A percentile compares a stretch with the other conserved stretches of the same genome.
phyloP scores from a whole-genome alignment of 148 eudicot species.

The Limonium bicolor region DNA sequence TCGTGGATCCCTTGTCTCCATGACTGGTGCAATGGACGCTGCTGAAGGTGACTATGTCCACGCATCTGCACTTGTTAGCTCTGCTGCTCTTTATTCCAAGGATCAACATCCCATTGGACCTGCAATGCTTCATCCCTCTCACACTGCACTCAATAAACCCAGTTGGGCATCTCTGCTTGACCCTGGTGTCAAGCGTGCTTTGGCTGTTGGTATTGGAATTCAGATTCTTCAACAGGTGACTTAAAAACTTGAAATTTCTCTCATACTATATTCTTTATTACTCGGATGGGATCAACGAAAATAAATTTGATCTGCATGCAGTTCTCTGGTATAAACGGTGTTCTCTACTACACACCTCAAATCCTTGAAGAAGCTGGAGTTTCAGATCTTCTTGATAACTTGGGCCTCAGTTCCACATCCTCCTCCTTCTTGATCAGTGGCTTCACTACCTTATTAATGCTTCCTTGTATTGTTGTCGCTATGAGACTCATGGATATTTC shows the following conservation, averaged over 20 bases:
- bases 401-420: slow-evolving; percentile 49
- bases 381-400: slow-evolving; percentile 38
- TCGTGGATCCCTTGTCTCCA: slow-evolving; percentile 45
- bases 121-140: slow-evolving; percentile 52
- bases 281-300: neutral
- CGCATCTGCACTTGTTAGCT: slow-evolving; percentile 48
- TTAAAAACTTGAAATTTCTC: neutral
- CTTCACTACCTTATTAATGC: slow-evolving; percentile 58
- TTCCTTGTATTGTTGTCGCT: slow-evolving; percentile 58
- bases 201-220: slow-evolving; percentile 66
- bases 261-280: neutral
- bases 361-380: slow-evolving; percentile 74
- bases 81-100: slow-evolving; percentile 28
- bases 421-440: slow-evolving; percentile 69
- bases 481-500: slow-evolving; percentile 73
- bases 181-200: slow-evolving; percentile 61
- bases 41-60: slow-evolving; percentile 26
- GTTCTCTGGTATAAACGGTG: slow-evolving; percentile 74
- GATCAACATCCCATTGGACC: slow-evolving; percentile 44
- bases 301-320: slow-evolving; percentile 15
- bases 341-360: slow-evolving; percentile 69
- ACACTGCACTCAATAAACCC: slow-evolving; percentile 19
- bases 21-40: slow-evolving; percentile 27
- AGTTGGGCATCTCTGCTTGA: slow-evolving; percentile 59
- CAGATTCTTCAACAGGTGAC: slow-evolving; percentile 79